phyloP scores from a whole-genome alignment of 805 yeast genomes.

The Nakazawaea ishiwadae region DNA sequence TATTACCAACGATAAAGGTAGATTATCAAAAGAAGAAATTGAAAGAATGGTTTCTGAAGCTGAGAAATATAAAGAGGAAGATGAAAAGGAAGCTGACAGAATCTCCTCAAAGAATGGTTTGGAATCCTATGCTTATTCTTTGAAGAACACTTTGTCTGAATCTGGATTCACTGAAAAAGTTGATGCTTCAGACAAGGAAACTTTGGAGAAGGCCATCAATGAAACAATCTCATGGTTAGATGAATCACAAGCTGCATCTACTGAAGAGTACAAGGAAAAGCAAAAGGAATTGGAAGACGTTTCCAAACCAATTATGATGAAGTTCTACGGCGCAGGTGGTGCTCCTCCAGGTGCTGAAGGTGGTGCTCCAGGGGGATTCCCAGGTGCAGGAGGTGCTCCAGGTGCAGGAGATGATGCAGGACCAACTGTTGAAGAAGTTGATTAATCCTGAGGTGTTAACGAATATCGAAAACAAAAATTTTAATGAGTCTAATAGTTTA shows the following conservation, averaged over 20 bases:
- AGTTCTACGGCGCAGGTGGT: constrained; percentile 86
- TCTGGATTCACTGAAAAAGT: constrained; percentile 32
- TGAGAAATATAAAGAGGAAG: constrained; percentile 59
- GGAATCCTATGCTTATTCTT: constrained; percentile 54
- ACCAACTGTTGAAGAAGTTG: constrained; percentile 53
- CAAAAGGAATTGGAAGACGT: constrained; percentile 88
- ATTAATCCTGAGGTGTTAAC: no score
- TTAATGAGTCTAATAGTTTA: no score
- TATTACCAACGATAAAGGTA: constrained; percentile 42
- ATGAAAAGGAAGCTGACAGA: constrained; percentile 55
- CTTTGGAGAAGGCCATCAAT: constrained; percentile 67
- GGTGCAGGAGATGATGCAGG: constrained; percentile 35
- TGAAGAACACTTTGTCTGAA: constrained; percentile 38
- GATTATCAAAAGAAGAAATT: constrained; percentile 58
- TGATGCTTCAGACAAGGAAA: constrained; percentile 57
- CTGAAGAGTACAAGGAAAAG: constrained; percentile 80
- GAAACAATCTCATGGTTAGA: constrained; percentile 84
- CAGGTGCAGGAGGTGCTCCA: constrained; percentile 45
- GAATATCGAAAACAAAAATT: no score
- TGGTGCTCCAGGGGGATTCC: constrained; percentile 46
- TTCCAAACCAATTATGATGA: constrained; percentile 90
- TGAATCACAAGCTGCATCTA: constrained; percentile 76
- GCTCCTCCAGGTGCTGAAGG: constrained; percentile 65
- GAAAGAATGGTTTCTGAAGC: constrained; percentile 64
- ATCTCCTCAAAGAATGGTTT: constrained; percentile 52